Percentiles rank a stretch among this genome's conserved stretches.
Evolutionary conservation across 2,329 filamentous ascomycete species (phyloP).

Genomic region (Lachnellula arida): DNA sequence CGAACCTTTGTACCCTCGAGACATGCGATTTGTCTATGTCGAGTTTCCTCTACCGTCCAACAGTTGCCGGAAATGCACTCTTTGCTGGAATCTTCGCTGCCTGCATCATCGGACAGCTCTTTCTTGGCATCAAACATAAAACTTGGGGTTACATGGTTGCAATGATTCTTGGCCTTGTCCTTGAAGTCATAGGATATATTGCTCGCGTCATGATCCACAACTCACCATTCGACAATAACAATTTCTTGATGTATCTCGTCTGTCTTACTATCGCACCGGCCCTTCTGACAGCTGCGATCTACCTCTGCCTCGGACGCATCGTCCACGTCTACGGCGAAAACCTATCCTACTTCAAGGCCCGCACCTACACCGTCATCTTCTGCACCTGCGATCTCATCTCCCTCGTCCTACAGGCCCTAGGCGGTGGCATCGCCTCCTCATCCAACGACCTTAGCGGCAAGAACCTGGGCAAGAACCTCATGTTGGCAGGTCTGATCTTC

Average conservation of each 20-base stretch:
- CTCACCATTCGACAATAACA: constrained; percentile 50
- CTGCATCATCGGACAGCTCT: constrained; percentile 38
- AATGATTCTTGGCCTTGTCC: constrained; percentile 44
- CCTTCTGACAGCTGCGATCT: constrained; percentile 57
- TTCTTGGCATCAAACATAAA: constrained; percentile 45
- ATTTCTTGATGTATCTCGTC: constrained; percentile 57
- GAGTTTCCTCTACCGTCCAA: constrained; percentile 53
- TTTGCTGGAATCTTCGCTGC: constrained; percentile 47
- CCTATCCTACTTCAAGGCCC: constrained; percentile 42
- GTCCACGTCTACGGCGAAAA: constrained; percentile 49
- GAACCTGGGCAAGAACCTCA: constrained; percentile 31
- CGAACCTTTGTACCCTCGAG: constrained; percentile 24
- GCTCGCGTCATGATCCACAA: constrained; percentile 46
- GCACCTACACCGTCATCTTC: constrained; percentile 45
- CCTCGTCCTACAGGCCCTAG: constrained; percentile 54
- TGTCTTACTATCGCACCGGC: constrained; percentile 40
- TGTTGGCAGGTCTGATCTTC: constrained; percentile 37
- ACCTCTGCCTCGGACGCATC: constrained; percentile 53
- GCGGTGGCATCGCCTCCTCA: constrained; percentile 50
- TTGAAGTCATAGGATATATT: constrained; percentile 50
- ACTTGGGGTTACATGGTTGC: constrained; percentile 52
- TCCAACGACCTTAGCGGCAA: constrained; percentile 29
- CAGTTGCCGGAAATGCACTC: constrained; percentile 51
- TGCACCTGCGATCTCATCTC: constrained; percentile 52
- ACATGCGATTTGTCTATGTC: constrained; percentile 48